Conservation (phyloP, 2,329 filamentous ascomycete species). For the Neobulgaria alba region DNA sequence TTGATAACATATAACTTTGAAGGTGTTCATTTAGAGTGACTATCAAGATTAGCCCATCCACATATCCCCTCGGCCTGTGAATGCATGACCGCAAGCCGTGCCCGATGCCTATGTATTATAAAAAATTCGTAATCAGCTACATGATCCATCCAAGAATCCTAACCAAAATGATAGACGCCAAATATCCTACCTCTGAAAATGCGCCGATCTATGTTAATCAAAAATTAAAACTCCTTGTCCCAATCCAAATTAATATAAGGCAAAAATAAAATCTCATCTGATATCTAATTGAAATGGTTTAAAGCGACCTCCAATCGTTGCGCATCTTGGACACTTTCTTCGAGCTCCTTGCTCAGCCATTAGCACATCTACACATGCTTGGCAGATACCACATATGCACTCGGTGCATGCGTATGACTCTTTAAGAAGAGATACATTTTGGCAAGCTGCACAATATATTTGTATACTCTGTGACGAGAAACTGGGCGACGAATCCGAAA, state of each 20-base stretch:
- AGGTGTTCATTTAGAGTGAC: no score
- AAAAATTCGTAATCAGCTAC: neutral
- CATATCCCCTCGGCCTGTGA: neutral
- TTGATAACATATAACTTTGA: no score
- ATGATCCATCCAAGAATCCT: neutral
- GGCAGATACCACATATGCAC: slow-evolving; percentile 89
- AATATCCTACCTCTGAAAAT: slow-evolving; percentile 1
- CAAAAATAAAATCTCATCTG: slow-evolving; percentile 36
- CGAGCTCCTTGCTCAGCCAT: slow-evolving; percentile 68
- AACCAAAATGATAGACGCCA: neutral
- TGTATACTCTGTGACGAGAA: slow-evolving; percentile 70
- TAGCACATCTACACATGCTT: slow-evolving; percentile 75
- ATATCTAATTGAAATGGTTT: slow-evolving; percentile 83
- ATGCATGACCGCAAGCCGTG: neutral
- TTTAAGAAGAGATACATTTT: slow-evolving; percentile 64
- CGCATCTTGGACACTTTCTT: slow-evolving; percentile 71
- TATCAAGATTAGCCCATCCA: no score
- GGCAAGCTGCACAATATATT: slow-evolving; percentile 88
- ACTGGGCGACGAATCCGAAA: slow-evolving; percentile 62
- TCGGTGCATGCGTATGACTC: slow-evolving; percentile 92
- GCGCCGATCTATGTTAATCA: slow-evolving; percentile 9
- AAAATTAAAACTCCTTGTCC: slow-evolving; percentile 1
- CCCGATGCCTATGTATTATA: neutral
- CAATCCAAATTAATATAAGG: neutral
- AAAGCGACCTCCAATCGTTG: slow-evolving; percentile 69